phyloP scores from a whole-genome alignment of 2,329 filamentous ascomycete genomes.

The Ceratocystis albifundus region DNA sequence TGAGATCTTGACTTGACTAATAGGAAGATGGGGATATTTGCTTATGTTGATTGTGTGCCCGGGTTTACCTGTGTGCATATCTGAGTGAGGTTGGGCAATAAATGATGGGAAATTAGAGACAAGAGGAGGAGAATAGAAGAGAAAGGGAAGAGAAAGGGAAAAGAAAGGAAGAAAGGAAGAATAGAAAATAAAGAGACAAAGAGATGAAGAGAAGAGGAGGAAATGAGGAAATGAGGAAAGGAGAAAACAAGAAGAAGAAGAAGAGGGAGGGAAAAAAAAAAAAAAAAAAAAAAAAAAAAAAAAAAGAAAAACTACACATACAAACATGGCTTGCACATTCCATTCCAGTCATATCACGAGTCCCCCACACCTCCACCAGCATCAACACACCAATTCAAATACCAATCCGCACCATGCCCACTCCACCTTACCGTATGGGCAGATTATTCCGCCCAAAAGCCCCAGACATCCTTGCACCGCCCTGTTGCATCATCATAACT shows the following conservation, averaged over 20 bases:
- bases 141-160: neutral
- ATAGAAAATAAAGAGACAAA: no score
- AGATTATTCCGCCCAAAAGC: constrained; percentile 38
- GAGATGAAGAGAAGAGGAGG: no score
- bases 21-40: no score
- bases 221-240: no score
- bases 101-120: neutral
- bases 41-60: neutral
- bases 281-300: neutral
- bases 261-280: neutral
- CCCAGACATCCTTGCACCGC: constrained; percentile 39
- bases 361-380: neutral
- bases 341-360: neutral
- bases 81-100: neutral
- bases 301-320: neutral
- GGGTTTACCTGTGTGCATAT: neutral
- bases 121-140: neutral
- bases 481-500: constrained; percentile 83
- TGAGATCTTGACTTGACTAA: no score
- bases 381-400: neutral
- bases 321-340: neutral
- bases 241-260: neutral
- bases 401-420: neutral
- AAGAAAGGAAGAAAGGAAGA: no score
- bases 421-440: constrained; percentile 26